Conservation (phyloP, 2,329 filamentous ascomycete species). For the Botrytis deweyae region DNA sequence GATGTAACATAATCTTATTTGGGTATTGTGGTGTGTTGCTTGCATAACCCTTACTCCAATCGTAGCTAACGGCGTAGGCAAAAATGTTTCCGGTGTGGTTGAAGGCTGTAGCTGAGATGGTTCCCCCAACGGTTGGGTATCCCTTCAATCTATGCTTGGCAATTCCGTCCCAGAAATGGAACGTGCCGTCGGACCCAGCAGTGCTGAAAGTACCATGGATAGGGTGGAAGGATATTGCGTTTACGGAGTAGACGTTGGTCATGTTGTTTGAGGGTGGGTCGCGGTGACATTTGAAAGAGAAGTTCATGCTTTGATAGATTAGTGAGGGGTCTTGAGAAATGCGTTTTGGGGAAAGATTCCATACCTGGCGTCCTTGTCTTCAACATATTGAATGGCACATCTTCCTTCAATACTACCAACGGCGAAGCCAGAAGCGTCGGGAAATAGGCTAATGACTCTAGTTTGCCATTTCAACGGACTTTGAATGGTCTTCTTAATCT, state of each 20-base stretch:
- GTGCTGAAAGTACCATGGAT: conserved; percentile 98
- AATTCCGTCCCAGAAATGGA: conserved; percentile 95
- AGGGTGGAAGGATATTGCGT: conserved; percentile 97
- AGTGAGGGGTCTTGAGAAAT: background rate
- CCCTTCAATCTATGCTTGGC: conserved; percentile 88
- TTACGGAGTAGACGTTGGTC: conserved; percentile 91
- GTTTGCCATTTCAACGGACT: conserved; percentile 99
- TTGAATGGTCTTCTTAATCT: conserved; percentile 94
- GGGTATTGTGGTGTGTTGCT: conserved; percentile 73
- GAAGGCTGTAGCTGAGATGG: conserved; percentile 90
- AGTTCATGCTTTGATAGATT: conserved; percentile 66
- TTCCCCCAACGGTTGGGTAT: conserved; percentile 79
- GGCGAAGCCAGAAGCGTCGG: conserved; percentile 86
- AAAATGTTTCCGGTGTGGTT: conserved; percentile 82
- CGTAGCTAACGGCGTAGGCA: conserved; percentile 89
- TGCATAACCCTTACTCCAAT: conserved; percentile 96
- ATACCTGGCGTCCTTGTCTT: conserved; percentile 84
- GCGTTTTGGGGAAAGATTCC: background rate
- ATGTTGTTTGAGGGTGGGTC: conserved; percentile 72
- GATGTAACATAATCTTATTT: conserved; percentile 83
- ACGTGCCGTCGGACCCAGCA: conserved; percentile 91
- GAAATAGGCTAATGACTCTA: conserved; percentile 89
- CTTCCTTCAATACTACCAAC: conserved; percentile 96
- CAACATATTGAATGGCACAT: conserved; percentile 97
- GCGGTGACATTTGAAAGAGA: conserved; percentile 98